Evolutionary conservation across 164 flowering plant genomes (phyloP).

Genomic region (Buxus sempervirens): DNA sequence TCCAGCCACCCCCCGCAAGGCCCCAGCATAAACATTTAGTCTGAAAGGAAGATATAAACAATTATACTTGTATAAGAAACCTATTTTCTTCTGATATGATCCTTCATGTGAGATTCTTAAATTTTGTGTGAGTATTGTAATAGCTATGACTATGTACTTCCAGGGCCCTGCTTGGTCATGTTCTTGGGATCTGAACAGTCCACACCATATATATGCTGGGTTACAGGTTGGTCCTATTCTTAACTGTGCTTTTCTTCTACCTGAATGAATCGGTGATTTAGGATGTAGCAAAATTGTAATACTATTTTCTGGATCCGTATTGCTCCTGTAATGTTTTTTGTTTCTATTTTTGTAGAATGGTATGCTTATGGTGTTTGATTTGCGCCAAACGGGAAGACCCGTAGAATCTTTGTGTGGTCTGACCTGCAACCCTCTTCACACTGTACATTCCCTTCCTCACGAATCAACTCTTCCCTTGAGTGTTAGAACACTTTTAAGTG

Average conservation of each 20-base stretch:
- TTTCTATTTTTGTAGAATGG: conserved; percentile 63
- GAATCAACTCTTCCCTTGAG: conserved; percentile 26
- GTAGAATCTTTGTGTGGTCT: conserved; percentile 52
- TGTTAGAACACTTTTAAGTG: conserved; percentile 48
- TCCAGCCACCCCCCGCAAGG: no score
- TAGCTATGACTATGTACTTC: conserved; percentile 9
- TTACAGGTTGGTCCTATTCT: conserved; percentile 52
- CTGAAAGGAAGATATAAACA: no score
- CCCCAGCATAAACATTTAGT: no score
- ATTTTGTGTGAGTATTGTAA: no score
- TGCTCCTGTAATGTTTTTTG: background rate
- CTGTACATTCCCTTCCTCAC: conserved; percentile 52
- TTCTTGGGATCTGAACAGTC: conserved; percentile 69
- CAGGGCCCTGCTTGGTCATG: conserved; percentile 96
- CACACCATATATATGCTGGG: conserved; percentile 75
- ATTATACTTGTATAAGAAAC: no score
- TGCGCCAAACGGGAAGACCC: conserved; percentile 64
- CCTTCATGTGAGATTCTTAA: no score
- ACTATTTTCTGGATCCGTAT: background rate
- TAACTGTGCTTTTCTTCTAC: background rate
- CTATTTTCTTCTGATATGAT: no score
- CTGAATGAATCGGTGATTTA: no score
- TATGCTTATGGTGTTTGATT: conserved; percentile 68
- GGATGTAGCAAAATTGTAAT: background rate
- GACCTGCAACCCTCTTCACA: conserved; percentile 64